Evolutionary conservation across 2,329 filamentous ascomycete genomes (phyloP), one percentile per base, ranked within the genome.

Genomic region (Penicillium sp.): DNA sequence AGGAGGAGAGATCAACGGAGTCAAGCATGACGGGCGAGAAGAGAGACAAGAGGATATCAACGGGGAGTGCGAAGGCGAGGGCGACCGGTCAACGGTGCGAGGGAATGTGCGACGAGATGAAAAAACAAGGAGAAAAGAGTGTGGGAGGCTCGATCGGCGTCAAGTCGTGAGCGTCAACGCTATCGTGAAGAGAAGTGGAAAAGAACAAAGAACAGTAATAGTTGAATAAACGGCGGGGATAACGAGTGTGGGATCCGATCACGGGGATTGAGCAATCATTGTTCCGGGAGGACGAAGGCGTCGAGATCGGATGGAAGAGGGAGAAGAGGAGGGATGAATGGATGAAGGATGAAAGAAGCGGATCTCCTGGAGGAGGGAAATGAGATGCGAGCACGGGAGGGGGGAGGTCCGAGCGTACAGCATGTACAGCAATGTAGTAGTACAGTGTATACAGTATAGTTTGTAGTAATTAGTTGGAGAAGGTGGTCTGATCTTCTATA

Each of bases 101-200:
- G 12, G 29, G 54, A 52, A 21, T 49, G 58, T 37, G 45, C 21
- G 21, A 41, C 12, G 23, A 49, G 17, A 39, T 37, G 15, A 24
- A 46, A 51, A 30, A 34, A 46, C 10, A 32, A 40, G 37, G 42
- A 48, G 24, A 61, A 64, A 66, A 58, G 62, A 68, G 61, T 56
- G 66, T 66, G 52, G 20, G 50, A 55, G 46, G 62, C 67, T 68
- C 66, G 56, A 62, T 54, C 55, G 55, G 63, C 68, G 67, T 71
- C 68, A 65, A 70, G 68, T 70, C 67, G 67, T 64, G 63, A 68
- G 67, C 59, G 60, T 61, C 55, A 62, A 55, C 37, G 57, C 55
- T 58, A 47, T 67, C 66, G 65, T 68, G 46, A 61, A 56, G 54
- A 32, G 6, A 42, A 41, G 7, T 43, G 23, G 36, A 23, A 30